A percentile compares a stretch with the other conserved stretches of the same genome.
Evolutionary conservation across 164 flowering plant species (phyloP).

Genomic region (Hamamelis virginiana): DNA sequence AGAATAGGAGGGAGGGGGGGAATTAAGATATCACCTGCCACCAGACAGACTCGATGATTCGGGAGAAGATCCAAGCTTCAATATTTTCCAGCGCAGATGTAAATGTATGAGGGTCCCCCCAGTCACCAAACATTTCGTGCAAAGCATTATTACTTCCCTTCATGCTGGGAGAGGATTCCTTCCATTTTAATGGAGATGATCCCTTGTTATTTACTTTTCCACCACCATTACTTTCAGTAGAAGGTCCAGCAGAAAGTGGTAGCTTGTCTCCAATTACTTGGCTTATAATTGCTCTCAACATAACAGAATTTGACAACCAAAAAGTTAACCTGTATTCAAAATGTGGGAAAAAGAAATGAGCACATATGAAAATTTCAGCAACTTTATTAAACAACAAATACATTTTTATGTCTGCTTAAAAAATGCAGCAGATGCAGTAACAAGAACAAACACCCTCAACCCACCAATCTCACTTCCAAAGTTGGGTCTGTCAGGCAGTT

Average conservation of each 20-base stretch:
- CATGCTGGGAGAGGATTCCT: constrained; percentile 33
- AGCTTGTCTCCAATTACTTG: constrained; percentile 31
- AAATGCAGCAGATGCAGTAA: neutral
- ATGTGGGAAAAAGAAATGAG: constrained; percentile 1
- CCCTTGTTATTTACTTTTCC: constrained; percentile 25
- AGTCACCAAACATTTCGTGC: constrained; percentile 29
- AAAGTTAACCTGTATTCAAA: constrained; percentile 73
- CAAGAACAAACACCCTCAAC: neutral
- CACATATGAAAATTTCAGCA: neutral
- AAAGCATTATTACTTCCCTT: constrained; percentile 22
- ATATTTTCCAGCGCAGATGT: constrained; percentile 63
- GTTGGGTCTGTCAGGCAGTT: neutral
- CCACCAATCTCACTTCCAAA: neutral
- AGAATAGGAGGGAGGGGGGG: no score
- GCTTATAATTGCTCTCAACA: constrained; percentile 72
- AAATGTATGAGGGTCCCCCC: constrained; percentile 65
- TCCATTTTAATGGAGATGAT: constrained; percentile 50
- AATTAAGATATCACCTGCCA: no score
- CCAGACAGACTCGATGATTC: constrained; percentile 88
- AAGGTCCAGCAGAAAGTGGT: constrained; percentile 28
- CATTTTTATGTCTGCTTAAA: neutral
- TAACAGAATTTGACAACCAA: constrained; percentile 89
- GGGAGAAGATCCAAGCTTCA: constrained; percentile 90
- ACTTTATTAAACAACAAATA: neutral
- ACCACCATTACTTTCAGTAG: constrained; percentile 19